These are phyloP conservation scores for Kwoniella pini DNA, from an alignment of 768 basidiomycete species.

Conservation along the genomic window DNA sequence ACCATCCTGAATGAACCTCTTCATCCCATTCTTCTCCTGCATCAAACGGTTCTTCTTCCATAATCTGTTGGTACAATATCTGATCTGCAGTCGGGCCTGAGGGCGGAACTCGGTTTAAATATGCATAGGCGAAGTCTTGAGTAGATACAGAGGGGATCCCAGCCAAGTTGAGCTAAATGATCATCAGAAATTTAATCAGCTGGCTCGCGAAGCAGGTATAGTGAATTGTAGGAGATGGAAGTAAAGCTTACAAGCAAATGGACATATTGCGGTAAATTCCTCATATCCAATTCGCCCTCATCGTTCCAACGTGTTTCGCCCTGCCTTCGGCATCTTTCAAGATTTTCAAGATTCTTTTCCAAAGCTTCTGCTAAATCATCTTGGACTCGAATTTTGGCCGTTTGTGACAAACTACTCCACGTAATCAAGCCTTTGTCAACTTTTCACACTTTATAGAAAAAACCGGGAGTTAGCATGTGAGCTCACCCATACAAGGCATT, in stretches of 20 bases:
- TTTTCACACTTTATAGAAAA: neutral
- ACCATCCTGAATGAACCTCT: slow-evolving; percentile 40
- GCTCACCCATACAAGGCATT: slow-evolving; percentile 22
- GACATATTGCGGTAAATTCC: slow-evolving; percentile 43
- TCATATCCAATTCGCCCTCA: slow-evolving; percentile 29
- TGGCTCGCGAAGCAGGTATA: neutral
- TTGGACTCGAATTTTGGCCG: slow-evolving; percentile 35
- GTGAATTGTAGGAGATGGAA: neutral
- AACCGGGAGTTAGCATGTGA: neutral
- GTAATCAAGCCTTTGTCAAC: neutral
- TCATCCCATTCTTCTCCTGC: slow-evolving; percentile 34
- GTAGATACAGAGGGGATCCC: slow-evolving; percentile 20
- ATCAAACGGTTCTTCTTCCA: slow-evolving; percentile 41
- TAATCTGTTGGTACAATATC: slow-evolving; percentile 41
- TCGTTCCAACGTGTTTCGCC: slow-evolving; percentile 29
- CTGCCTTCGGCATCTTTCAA: slow-evolving; percentile 11
- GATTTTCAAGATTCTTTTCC: slow-evolving; percentile 14
- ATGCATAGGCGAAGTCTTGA: slow-evolving; percentile 29
- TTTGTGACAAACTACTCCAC: slow-evolving; percentile 13
- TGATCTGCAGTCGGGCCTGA: slow-evolving; percentile 36
- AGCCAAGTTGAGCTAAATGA: slow-evolving; percentile 32
- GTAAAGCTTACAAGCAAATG: slow-evolving; percentile 32
- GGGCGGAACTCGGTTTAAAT: slow-evolving; percentile 17
- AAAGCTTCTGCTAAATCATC: slow-evolving; percentile 38
- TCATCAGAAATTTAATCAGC: neutral